Evolutionary conservation across 257 asterid species (phyloP), one percentile per base, ranked within the genome.

Genomic region (Forsythia suspensa): DNA sequence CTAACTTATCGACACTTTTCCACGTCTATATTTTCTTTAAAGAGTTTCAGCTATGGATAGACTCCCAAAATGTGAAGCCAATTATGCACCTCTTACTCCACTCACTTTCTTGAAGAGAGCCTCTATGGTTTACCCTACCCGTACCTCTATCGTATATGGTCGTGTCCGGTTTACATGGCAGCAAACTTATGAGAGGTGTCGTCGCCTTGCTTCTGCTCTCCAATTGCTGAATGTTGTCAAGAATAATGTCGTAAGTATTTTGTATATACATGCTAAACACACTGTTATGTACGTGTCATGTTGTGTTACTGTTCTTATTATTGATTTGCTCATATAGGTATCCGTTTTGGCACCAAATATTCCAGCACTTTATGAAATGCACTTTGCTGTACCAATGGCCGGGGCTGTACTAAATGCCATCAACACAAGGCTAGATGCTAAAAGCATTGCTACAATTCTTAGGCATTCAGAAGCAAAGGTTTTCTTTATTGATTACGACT

Each of bases 301-400:
- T 46, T 41, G 11, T 59, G 15, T 59, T 9, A n/a, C 67, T 59
- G 20, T 59, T 20, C n/a, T 34, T 24, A 20, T 59, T 59, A 6
- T n/a, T 21, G 6, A 42, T 77, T 48, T 0, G 40, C 1, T 65
- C 1, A 2, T 36, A 20, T 29, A 94, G 98, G 98, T 92, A 5
- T 94, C 97, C 0, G 97, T 94, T 9, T 74, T 94, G 90, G 97
- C 98, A 1, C 97, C 97, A 0, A 94, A 94, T n/a, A 80, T 92
- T 52, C 97, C 97, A 42, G 97, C 98, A 1, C 66, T 85, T 82
- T 90, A 92, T 57, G 98, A 94, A 41, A 90, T 94, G 97, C 97
- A 92, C 82, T 92, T 92, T 65, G 97, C 97, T 0, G 98, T 94
- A 71, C 97, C 97, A 1, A 92, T 94, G 98, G 97, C 98, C 0